phyloP scores from a whole-genome alignment of 345 rosid species.

The Salix exigua region DNA sequence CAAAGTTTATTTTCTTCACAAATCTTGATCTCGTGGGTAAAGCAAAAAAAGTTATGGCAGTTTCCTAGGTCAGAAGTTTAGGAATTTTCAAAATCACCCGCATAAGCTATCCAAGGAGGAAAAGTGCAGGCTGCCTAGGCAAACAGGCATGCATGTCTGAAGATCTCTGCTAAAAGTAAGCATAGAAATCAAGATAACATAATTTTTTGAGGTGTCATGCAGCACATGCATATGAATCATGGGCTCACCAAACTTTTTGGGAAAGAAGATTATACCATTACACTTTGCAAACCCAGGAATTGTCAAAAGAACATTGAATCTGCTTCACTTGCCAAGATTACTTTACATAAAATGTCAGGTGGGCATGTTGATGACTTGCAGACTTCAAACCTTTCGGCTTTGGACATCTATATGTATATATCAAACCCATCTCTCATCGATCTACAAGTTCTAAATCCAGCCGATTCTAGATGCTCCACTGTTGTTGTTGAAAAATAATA shows the following conservation, averaged over 20 bases:
- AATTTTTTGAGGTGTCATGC: neutral
- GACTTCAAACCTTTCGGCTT: too few species aligned
- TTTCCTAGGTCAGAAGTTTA: neutral
- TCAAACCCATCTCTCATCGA: too few species aligned
- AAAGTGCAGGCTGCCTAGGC: neutral
- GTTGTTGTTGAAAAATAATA: too few species aligned
- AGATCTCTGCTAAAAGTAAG: neutral
- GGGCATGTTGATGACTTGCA: neutral
- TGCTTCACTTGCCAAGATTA: neutral
- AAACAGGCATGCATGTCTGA: neutral
- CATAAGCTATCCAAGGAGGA: neutral
- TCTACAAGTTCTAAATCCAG: too few species aligned
- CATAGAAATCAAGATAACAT: neutral
- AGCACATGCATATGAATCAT: neutral
- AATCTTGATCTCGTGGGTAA: neutral
- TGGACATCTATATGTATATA: too few species aligned
- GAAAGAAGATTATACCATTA: neutral
- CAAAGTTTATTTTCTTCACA: neutral
- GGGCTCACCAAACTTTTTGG: neutral
- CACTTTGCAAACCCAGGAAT: neutral
- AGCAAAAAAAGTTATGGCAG: neutral
- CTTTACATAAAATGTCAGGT: neutral
- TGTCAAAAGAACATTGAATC: neutral
- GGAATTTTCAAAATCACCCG: neutral
- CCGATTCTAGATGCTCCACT: too few species aligned